Base-by-base conservation (phyloP, 345 rosid species). In the Stellera chamaejasme region DNA sequence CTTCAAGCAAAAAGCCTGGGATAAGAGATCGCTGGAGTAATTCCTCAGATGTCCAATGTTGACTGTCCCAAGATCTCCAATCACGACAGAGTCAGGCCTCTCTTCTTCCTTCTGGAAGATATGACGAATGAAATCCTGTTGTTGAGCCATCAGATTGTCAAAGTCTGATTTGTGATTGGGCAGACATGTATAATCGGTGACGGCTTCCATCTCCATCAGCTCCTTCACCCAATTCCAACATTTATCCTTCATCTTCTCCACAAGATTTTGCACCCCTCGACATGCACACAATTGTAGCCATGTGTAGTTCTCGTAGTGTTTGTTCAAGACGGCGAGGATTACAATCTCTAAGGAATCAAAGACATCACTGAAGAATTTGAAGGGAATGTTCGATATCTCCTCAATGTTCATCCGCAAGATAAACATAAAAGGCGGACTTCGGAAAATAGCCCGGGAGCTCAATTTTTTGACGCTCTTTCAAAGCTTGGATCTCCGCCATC, bases 381-480 rank as follows among this genome's bases (percentile, higher is more conserved):
- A 39, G 0, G 76, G 78, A 15, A 60, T 43, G 2, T 47, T 8
- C 0, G 59, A 56, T 4, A 73, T 58, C 4, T 50, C n/a, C 10
- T 55, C 41, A 23, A 77, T 62, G 52, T 77, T 70, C 14, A 8
- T 50, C 53, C 32, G 49, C 61, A 73, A 26, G 2, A 61, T 11
- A 0, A 62, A 32, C 12, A 55, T 50, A 51, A 77, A 77, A 68
- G 13, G 74, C 76, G 0, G 42, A 2, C 1, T 50, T 70, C 4
- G 77, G 69, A 27, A 74, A 54, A 59, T 68, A 75, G 60, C 71
- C 64, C 0, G 79, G 77, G 44, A 78, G 62, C 13, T 32, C 43
- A 36, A 78, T 75, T 13, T 69, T 67, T 25, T 55, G 64, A 0
- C 62, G 11, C 58, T 78, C 83, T 14, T 78, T 71, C 32, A 75